Percentiles rank a stretch among this genome's conserved stretches.
These are phyloP conservation scores for Fusarium foetens DNA, from an alignment of 2,329 filamentous ascomycete species.

Conservation along the genomic window DNA sequence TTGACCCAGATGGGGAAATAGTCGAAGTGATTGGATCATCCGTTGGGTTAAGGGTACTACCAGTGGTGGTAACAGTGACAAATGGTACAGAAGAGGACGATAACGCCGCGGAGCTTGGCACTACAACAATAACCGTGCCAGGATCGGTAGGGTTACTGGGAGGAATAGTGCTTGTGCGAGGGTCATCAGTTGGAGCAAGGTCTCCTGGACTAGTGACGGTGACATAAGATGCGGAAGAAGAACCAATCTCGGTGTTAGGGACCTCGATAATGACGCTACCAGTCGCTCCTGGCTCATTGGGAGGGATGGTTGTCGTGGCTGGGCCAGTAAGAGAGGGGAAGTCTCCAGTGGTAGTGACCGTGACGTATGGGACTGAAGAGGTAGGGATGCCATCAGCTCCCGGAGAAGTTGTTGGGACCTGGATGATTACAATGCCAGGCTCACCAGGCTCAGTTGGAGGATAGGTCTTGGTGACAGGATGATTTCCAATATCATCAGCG, in stretches of 20 bases:
- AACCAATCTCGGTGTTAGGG: fast-evolving
- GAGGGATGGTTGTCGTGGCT: not conserved
- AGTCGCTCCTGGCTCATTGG: not conserved
- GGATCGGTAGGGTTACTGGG: not conserved
- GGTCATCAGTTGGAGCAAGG: not conserved
- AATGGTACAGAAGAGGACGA: no score
- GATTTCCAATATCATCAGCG: not conserved
- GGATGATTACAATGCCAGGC: not conserved
- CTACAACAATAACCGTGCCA: not conserved
- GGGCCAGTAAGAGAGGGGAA: not conserved
- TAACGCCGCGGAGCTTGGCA: no score
- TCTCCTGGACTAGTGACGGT: not conserved
- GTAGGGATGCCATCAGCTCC: fast-evolving
- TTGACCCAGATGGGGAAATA: not conserved
- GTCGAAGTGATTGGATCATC: not conserved
- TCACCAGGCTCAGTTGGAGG: not conserved
- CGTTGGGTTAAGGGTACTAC: not conserved
- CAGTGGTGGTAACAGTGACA: not conserved
- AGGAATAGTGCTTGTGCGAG: not conserved
- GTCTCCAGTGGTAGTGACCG: not conserved
- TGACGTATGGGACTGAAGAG: not conserved
- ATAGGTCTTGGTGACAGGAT: not conserved
- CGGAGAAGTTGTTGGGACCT: not conserved
- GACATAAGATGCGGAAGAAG: not conserved
- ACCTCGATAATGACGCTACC: not conserved